Percentiles rank a stretch among this genome's conserved stretches.
Evolutionary conservation across 495 filamentous ascomycete species (phyloP).

Genomic region (Tetracladium marchalianum): DNA sequence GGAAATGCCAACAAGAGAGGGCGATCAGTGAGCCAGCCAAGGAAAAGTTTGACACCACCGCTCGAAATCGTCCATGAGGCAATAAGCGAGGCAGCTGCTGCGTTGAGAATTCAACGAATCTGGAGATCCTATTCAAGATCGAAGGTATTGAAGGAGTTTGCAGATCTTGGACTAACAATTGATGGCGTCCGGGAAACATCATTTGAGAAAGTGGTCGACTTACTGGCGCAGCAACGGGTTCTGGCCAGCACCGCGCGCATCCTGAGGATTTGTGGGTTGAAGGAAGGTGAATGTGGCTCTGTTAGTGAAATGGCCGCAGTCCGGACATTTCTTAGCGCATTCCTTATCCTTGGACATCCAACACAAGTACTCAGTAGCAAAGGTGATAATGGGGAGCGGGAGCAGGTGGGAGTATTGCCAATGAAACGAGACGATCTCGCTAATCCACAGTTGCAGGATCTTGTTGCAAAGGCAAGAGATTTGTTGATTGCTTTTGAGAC

Average conservation of each 20-base stretch:
- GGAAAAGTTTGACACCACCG: constrained; percentile 35
- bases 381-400: constrained; percentile 59
- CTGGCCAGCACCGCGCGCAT: constrained; percentile 59
- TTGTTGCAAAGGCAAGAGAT: constrained; percentile 81
- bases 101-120: constrained; percentile 59
- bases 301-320: constrained; percentile 69
- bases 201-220: constrained; percentile 71
- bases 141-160: constrained; percentile 55
- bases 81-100: constrained; percentile 58
- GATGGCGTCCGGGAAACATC: constrained; percentile 60
- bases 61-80: constrained; percentile 42
- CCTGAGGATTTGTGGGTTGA: constrained; percentile 66
- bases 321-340: constrained; percentile 85
- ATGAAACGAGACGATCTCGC: constrained; percentile 40
- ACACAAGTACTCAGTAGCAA: constrained; percentile 79
- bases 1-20: constrained; percentile 40
- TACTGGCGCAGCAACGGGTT: constrained; percentile 69
- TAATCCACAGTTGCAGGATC: constrained; percentile 57
- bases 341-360: constrained; percentile 86
- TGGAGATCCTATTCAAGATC: constrained; percentile 59
- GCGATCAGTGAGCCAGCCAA: constrained; percentile 30
- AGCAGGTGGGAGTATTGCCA: constrained; percentile 50
- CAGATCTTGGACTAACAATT: constrained; percentile 59
- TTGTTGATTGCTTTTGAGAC: constrained; percentile 76
- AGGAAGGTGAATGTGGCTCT: constrained; percentile 57